Evolutionary conservation across 1,139 yeast species (phyloP).

Genomic region (Kodamaea sp.): DNA sequence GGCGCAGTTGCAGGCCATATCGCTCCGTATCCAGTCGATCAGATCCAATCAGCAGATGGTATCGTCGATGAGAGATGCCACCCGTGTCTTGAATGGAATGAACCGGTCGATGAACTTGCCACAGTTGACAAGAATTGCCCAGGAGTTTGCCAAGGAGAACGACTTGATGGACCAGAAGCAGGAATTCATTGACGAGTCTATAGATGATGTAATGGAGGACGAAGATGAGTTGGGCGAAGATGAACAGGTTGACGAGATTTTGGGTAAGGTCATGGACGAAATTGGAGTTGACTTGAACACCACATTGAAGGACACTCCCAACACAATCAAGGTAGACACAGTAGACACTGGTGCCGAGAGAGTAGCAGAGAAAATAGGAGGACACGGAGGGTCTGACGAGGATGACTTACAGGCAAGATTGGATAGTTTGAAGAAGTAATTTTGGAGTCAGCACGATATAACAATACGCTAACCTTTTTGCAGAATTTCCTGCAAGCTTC

Average conservation of each 20-base stretch:
- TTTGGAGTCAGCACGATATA: too few relatives aligned
- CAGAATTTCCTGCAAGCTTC: too few relatives aligned
- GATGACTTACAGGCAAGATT: constrained; percentile 89
- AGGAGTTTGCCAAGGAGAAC: constrained; percentile 92
- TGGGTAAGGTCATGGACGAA: constrained; percentile 89
- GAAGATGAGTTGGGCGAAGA: constrained; percentile 66
- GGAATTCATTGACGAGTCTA: constrained; percentile 97
- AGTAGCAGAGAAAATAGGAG: constrained; percentile 46
- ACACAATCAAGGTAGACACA: constrained; percentile 36
- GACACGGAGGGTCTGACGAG: constrained; percentile 59
- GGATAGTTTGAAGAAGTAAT: constrained; percentile 72
- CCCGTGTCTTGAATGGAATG: constrained; percentile 81
- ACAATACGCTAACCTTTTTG: too few relatives aligned
- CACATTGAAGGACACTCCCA: constrained; percentile 69
- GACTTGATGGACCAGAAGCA: constrained; percentile 98
- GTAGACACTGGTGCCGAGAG: constrained; percentile 30
- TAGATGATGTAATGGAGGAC: constrained; percentile 92
- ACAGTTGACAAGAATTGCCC: constrained; percentile 83
- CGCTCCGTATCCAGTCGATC: constrained; percentile 85
- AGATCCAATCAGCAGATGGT: constrained; percentile 96
- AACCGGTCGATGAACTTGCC: constrained; percentile 89
- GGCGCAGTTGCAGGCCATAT: constrained; percentile 92
- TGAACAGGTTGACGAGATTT: constrained; percentile 92
- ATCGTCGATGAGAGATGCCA: constrained; percentile 93
- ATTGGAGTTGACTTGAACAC: constrained; percentile 87